Evolutionary conservation across 345 rosid species (phyloP).

Genomic region (Gossypium rotundifolium): DNA sequence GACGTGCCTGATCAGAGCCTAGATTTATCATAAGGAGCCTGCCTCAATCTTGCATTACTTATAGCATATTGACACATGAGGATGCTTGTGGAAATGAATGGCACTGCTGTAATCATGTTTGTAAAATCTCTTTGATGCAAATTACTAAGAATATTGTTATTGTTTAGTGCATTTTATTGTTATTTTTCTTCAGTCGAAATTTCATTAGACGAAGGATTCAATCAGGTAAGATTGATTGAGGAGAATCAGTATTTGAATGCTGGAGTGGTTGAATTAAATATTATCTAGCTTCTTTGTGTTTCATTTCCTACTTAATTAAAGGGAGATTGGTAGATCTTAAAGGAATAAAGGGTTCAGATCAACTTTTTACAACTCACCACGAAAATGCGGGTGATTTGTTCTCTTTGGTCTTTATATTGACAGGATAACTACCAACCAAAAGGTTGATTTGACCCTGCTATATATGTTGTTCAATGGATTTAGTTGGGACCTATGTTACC

Average conservation of each 20-base stretch:
- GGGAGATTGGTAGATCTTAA: neutral
- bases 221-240: neutral
- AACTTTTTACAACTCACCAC: neutral
- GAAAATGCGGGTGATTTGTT: conserved; percentile 4
- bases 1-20: neutral
- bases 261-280: neutral
- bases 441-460: neutral
- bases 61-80: no score
- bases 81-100: neutral
- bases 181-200: neutral
- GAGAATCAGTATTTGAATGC: neutral
- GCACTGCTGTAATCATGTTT: no score
- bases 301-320: neutral
- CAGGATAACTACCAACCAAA: conserved; percentile 7
- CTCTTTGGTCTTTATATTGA: neutral
- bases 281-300: neutral
- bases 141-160: no score
- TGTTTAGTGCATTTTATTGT: no score
- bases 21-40: neutral
- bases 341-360: neutral
- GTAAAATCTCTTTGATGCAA: no score
- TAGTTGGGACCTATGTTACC: neutral
- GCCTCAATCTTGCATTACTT: neutral
- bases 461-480: neutral
- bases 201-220: neutral